A percentile compares a stretch with the other conserved stretches of the same genome.
These are phyloP conservation scores for Miscanthus lutarioriparius DNA, from an alignment of 176 grass and related monocot genomes.

Conservation along the genomic window DNA sequence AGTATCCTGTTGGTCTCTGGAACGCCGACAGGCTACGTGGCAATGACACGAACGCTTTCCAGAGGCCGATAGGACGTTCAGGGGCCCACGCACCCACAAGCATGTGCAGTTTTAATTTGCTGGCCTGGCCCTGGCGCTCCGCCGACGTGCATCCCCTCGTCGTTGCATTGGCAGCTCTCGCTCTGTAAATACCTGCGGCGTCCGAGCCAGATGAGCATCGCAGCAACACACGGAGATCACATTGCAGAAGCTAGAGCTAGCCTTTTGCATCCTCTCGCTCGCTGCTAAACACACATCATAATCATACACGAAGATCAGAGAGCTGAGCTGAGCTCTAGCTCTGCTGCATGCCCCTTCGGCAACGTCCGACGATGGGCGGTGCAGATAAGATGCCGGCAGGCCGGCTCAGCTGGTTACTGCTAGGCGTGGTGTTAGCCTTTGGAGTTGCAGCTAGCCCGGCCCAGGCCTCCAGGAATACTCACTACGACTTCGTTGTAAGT, in stretches of 20 bases:
- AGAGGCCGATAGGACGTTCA: no score
- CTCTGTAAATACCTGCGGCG: slow-evolving; percentile 7
- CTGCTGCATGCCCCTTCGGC: neutral
- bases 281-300: neutral
- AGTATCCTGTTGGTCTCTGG: no score
- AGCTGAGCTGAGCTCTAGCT: neutral
- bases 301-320: neutral
- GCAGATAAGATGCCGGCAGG: neutral
- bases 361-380: slow-evolving; percentile 20
- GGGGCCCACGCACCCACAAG: no score
- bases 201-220: neutral
- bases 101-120: no score
- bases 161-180: neutral
- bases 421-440: slow-evolving; percentile 20
- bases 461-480: slow-evolving; percentile 22
- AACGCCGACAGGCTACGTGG: no score
- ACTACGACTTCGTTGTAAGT: slow-evolving; percentile 51
- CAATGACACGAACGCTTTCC: no score
- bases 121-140: no score
- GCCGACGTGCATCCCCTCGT: no score
- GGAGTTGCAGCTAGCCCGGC: slow-evolving; percentile 9
- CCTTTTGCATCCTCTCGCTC: neutral
- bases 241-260: neutral
- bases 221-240: neutral
- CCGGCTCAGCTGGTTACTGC: slow-evolving; percentile 32